Evolutionary conservation across 805 yeast species (phyloP).

Genomic region (Cyberlindnera lachancei): DNA sequence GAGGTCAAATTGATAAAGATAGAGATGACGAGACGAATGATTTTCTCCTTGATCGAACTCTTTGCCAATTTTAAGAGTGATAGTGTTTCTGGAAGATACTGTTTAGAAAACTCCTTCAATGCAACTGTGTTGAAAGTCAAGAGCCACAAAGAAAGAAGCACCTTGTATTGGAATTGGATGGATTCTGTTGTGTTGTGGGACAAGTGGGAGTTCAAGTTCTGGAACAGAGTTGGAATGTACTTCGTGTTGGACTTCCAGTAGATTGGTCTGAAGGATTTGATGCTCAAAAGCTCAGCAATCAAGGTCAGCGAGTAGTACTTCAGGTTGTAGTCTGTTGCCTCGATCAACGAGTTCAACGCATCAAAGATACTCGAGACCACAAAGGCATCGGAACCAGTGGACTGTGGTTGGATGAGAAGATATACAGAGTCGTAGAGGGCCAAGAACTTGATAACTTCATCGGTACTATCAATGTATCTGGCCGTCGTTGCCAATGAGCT

Average conservation of each 20-base stretch:
- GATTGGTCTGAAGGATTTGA: constrained; percentile 43
- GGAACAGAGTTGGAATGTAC: constrained; percentile 41
- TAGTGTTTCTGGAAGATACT: constrained; percentile 41
- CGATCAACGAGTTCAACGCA: constrained; percentile 12
- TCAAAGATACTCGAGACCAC: constrained; percentile 12
- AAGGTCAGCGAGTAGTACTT: constrained; percentile 61
- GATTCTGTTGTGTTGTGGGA: constrained; percentile 24
- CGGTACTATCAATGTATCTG: constrained; percentile 44
- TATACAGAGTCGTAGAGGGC: constrained; percentile 46
- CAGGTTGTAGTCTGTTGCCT: constrained; percentile 37
- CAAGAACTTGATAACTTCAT: constrained; percentile 49
- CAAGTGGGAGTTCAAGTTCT: constrained; percentile 30
- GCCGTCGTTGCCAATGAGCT: constrained; percentile 33
- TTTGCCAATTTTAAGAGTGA: constrained; percentile 49
- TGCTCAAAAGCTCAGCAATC: constrained; percentile 50
- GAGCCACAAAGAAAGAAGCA: constrained; percentile 76
- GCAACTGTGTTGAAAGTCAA: constrained; percentile 59
- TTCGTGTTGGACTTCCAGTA: constrained; percentile 37
- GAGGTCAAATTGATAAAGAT: constrained; percentile 56
- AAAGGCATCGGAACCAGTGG: constrained; percentile 16
- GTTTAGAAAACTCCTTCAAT: constrained; percentile 46
- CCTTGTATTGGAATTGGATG: constrained; percentile 73
- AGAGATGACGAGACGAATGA: constrained; percentile 77
- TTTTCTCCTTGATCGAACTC: constrained; percentile 85
- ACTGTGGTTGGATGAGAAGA: constrained; percentile 30